Base-by-base conservation (phyloP, 768 basidiomycete genomes). In the Mycena pura region DNA sequence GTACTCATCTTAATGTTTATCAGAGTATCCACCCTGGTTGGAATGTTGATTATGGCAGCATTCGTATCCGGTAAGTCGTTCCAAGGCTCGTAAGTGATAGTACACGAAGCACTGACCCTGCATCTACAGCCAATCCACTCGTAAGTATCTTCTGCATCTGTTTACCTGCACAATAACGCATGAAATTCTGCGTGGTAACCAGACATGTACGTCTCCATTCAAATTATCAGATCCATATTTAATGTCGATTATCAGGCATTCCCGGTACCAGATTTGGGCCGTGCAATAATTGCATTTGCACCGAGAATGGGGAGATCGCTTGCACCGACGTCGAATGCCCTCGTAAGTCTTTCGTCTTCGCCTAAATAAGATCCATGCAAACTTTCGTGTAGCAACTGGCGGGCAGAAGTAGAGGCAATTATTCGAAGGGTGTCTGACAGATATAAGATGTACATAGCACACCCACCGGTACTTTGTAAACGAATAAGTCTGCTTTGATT, bases 231-330 rank as follows among this genome's bases (percentile, higher is more conserved):
- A 40, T 51, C 15, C 14, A 51, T 51, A 25, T 39, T 10, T 29
- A 40, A 51, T 51, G 50, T 48, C 34, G 25, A 27, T 40, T 51
- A 27, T 51, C 38, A 51, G 50, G 50, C 38, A 51, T 40, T 39
- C 50, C 50, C 27, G 50, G 50, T 40, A 51, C 50, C 50, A 38
- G 36, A 51, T 51, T 29, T 21, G 50, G 50, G 29, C 50, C 50
- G 38, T 51, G 50, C 31, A 51, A 51, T 40, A 51, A 51, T 38
- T 51, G 50, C 50, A 51, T 51, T 51, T 51, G 50, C 50, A 51
- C 38, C n/a, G 17, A 51, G 22, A 21, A 21, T n/a, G 50, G 50
- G 25, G 50, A 51, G 38, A 40, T 51, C 38, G 50, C 50, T 39
- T 51, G 50, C 27, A 51, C 50, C 36, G 40, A 40, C n/a, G 50